Percentiles rank a stretch among this genome's conserved stretches.
Evolutionary conservation across 2,329 filamentous ascomycete species (phyloP).

Genomic region (Calonectria fujianensis): DNA sequence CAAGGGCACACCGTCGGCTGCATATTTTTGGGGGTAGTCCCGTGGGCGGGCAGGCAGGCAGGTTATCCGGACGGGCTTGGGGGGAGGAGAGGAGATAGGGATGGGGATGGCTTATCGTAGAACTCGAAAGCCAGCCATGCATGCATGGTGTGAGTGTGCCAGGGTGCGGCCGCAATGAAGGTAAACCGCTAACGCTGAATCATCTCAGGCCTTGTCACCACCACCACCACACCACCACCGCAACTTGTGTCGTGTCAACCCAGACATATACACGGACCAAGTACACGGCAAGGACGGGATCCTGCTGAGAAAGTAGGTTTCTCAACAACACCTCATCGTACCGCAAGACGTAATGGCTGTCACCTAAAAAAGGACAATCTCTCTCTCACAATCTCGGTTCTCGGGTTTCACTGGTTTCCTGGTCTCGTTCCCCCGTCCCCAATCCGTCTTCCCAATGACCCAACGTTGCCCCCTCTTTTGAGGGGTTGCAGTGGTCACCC

Average conservation of each 20-base stretch:
- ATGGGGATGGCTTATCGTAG: neutral
- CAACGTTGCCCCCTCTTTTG: slow-evolving; percentile 1
- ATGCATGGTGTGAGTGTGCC: neutral
- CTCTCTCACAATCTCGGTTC: slow-evolving; percentile 5
- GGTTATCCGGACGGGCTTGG: neutral
- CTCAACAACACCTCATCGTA: neutral
- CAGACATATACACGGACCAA: neutral
- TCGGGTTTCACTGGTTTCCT: neutral
- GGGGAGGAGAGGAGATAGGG: too few species aligned
- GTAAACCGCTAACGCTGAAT: neutral
- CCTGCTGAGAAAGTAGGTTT: neutral
- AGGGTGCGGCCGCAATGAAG: neutral
- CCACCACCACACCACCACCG: neutral
- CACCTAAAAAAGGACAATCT: neutral
- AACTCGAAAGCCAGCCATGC: neutral
- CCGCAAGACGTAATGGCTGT: neutral
- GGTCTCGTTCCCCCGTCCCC: neutral
- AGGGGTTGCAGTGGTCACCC: slow-evolving; percentile 12
- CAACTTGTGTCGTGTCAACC: neutral
- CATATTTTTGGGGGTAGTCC: neutral
- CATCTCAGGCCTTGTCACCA: neutral
- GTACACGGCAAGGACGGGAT: neutral
- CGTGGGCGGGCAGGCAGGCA: neutral
- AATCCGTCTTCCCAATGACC: neutral
- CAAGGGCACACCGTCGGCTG: neutral